Conservation (phyloP, 306 rosid species). For the Parietaria judaica region DNA sequence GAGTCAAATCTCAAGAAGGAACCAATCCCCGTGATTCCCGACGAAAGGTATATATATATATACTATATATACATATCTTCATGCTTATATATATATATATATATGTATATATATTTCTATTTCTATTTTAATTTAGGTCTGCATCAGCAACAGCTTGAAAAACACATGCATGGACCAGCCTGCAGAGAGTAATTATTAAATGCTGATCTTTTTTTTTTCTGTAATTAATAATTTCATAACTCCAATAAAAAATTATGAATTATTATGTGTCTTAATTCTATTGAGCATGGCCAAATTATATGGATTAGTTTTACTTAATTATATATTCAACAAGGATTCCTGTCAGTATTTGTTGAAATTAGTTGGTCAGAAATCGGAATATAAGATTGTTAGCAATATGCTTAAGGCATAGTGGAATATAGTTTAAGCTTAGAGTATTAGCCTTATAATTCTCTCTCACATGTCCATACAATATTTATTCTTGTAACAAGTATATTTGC, state of each 20-base stretch:
- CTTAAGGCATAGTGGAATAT: no score
- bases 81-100: background rate
- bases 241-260: background rate
- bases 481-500: background rate
- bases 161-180: constrained; percentile 32
- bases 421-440: no score
- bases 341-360: background rate
- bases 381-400: background rate
- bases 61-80: background rate
- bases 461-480: background rate
- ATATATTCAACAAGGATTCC: background rate
- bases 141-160: constrained; percentile 43
- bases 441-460: no score
- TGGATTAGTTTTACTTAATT: background rate
- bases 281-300: background rate
- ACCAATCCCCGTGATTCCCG: constrained; percentile 74
- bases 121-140: constrained; percentile 25
- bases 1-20: constrained; percentile 27
- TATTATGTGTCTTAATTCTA: background rate
- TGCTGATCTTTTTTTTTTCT: background rate
- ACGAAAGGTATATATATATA: constrained; percentile 17
- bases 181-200: constrained; percentile 1
- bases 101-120: constrained; percentile 17
- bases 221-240: background rate
- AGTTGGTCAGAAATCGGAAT: constrained; percentile 2